These are phyloP conservation scores for Omphalea diandra DNA, from an alignment of 441 rosid species.

Conservation along the genomic window DNA sequence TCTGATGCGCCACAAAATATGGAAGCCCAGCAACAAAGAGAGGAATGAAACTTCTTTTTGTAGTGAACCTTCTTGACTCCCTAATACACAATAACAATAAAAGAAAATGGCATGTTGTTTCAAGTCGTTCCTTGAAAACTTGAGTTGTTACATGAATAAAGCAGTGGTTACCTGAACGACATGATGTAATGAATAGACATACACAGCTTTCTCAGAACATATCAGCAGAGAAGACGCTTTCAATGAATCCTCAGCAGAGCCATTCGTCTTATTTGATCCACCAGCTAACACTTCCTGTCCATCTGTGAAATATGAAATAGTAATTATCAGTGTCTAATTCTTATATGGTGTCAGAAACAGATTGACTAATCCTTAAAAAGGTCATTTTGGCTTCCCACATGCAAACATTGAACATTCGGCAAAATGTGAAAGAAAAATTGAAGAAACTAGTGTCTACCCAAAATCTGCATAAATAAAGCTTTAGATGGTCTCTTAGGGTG, in stretches of 20 bases:
- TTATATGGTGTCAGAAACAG: background rate
- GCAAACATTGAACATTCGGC: background rate
- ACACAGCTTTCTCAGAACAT: constrained; percentile 88
- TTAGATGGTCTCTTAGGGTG: constrained; percentile 84
- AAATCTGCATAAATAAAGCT: constrained; percentile 73
- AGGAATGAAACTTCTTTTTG: constrained; percentile 82
- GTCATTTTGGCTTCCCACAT: background rate
- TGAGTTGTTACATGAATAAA: background rate
- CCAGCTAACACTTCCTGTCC: constrained; percentile 42
- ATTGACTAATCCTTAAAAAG: constrained; percentile 2
- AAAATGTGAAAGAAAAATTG: background rate
- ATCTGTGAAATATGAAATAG: constrained; percentile 37
- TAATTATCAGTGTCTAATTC: background rate
- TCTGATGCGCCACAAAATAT: constrained; percentile 54
- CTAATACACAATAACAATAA: constrained; percentile 28
- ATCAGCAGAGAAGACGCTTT: constrained; percentile 61
- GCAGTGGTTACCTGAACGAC: constrained; percentile 54
- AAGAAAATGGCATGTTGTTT: constrained; percentile 3
- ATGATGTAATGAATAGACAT: constrained; percentile 68
- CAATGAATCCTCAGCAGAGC: constrained; percentile 41
- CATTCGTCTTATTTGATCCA: constrained; percentile 34
- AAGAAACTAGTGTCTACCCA: constrained; percentile 47
- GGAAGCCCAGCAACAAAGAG: constrained; percentile 84
- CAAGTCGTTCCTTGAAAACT: background rate
- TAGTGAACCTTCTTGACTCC: constrained; percentile 78